Evolutionary conservation across 78 protist genomes (phyloP), one percentile per base, ranked within the genome.

Genomic region (Bodo saltans): DNA sequence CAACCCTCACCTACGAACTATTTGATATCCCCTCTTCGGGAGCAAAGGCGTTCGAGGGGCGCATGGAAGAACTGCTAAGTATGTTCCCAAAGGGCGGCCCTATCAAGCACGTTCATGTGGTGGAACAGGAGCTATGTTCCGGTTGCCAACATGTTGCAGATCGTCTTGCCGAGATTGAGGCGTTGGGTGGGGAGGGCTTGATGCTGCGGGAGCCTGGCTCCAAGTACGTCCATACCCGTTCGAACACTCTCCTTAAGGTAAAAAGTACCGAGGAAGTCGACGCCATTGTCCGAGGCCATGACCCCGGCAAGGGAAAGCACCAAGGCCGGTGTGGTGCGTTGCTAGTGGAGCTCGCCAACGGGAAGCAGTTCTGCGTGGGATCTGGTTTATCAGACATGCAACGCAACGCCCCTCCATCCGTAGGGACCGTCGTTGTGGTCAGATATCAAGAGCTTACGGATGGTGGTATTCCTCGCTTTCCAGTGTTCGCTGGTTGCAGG

Each of bases 201-300:
- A 87, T 87, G 90, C 86, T 87, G 38, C 86, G 90, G 47, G 0
- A 87, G 83, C 84, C 90, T 1, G 68, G 75, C 8, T 73, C 83
- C 32, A 0, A 0, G 30, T 87, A 87, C 70, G 87, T 2, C 11
- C 41, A 21, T 38, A 21, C 39, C 27, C 74, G 90, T 28, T 40
- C 83, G 26, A 0, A 0, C 3, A 83, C 87, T 0, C 83, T 82
- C n/a, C 83, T 82, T 29, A 87, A 87, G 70, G 83, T 86, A n/a
- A 86, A 86, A 72, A 12, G 37, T 28, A 75, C 71, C 70, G 0
- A 12, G 30, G 89, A 86, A 39, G 71, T 27, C 23, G 87, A 83
- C 30, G 87, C 82, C 34, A 0, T 1, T 47, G 82, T 87, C 33
- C 21, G 72, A 0, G 85, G 52, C 12, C 41, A 70, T 32, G 33